A percentile compares a stretch with the other conserved stretches of the same genome.
Evolutionary conservation across 2,329 filamentous ascomycete genomes (phyloP).

Genomic region (Pseudomassariella vexata): DNA sequence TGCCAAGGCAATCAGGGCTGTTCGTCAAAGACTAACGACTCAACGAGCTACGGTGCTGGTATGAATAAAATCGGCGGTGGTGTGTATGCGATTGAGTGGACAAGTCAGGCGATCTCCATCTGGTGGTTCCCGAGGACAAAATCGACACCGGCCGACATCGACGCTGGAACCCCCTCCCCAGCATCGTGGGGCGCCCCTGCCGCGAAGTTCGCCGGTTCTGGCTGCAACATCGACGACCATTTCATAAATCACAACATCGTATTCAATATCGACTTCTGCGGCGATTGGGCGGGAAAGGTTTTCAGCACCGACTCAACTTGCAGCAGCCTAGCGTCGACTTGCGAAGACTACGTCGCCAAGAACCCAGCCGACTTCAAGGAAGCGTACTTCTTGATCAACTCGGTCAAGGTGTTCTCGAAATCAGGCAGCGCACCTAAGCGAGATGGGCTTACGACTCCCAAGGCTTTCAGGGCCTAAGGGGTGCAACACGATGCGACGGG

Average conservation of each 20-base stretch:
- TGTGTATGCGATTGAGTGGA: constrained; percentile 75
- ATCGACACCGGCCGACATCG: constrained; percentile 59
- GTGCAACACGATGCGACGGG: too few relatives aligned
- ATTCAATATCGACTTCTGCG: constrained; percentile 81
- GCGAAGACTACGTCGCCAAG: constrained; percentile 64
- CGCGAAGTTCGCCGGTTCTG: constrained; percentile 60
- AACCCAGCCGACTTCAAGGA: constrained; percentile 67
- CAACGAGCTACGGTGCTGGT: constrained; percentile 55
- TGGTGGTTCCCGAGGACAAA: constrained; percentile 71
- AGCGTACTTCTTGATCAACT: constrained; percentile 74
- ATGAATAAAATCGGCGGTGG: constrained; percentile 69
- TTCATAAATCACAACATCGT: constrained; percentile 73
- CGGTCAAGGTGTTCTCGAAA: constrained; percentile 54
- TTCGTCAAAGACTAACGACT: constrained; percentile 42
- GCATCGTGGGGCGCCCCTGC: constrained; percentile 61
- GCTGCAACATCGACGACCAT: constrained; percentile 64
- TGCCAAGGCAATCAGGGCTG: constrained; percentile 62
- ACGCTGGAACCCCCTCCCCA: constrained; percentile 55
- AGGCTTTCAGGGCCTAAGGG: too few relatives aligned
- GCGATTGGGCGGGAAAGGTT: constrained; percentile 73
- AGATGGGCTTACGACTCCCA: too few relatives aligned
- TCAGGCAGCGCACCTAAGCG: constrained; percentile 1
- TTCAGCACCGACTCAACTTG: constrained; percentile 58
- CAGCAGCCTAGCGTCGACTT: constrained; percentile 54
- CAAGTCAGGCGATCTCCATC: constrained; percentile 61